Evolutionary conservation across 1,284 basidiomycete species (phyloP).

Genomic region (Cutaneotrichosporon cutaneum): DNA sequence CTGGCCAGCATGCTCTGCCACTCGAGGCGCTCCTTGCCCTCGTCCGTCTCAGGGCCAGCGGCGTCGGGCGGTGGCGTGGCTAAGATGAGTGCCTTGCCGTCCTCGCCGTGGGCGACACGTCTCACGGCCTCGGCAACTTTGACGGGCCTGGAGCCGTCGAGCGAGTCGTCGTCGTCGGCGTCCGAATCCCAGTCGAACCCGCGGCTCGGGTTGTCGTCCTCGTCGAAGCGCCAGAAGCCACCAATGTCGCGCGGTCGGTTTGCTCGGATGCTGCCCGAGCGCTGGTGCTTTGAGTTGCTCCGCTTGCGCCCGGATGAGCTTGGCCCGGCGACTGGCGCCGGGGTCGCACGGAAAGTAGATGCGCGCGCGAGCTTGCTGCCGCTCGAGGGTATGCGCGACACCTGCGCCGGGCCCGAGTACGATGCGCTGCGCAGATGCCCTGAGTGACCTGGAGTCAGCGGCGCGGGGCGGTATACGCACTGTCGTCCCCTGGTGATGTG

Average conservation of each 20-base stretch:
- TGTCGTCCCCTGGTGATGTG: constrained; percentile 10
- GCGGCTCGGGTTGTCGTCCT: constrained; percentile 25
- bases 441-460: constrained; percentile 8
- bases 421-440: constrained; percentile 23
- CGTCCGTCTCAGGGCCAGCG: constrained; percentile 47
- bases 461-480: constrained; percentile 1
- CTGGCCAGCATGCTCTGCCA: constrained; percentile 94
- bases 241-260: neutral
- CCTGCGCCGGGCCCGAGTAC: constrained; percentile 22
- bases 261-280: constrained; percentile 3
- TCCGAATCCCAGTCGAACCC: constrained; percentile 28
- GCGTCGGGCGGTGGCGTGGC: constrained; percentile 23
- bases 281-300: neutral
- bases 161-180: constrained; percentile 23
- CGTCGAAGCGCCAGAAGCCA: constrained; percentile 15
- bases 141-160: constrained; percentile 16
- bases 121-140: constrained; percentile 24
- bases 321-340: neutral
- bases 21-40: constrained; percentile 78
- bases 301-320: neutral
- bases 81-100: constrained; percentile 15
- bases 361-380: constrained; percentile 21
- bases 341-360: constrained; percentile 11
- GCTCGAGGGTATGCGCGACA: constrained; percentile 11
- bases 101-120: constrained; percentile 19